Evolutionary conservation across 768 basidiomycete species (phyloP).

Genomic region (Asterophora parasitica): DNA sequence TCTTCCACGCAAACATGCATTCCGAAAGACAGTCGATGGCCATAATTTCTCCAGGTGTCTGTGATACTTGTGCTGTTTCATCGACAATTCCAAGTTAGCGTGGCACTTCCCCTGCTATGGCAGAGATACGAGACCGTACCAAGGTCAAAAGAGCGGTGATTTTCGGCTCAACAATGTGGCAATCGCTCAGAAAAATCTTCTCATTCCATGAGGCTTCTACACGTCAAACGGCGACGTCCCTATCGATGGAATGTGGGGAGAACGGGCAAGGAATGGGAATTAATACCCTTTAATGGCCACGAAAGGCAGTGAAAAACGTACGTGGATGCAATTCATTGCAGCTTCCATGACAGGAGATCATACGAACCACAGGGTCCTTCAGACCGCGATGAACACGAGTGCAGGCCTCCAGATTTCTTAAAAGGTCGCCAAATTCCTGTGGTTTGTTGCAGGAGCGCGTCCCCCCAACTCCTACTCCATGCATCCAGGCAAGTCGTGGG

Average conservation of each 20-base stretch:
- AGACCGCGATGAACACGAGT: slow-evolving; percentile 7
- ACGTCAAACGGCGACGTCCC: slow-evolving; percentile 2
- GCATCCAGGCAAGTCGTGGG: no score
- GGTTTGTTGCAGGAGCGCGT: background rate
- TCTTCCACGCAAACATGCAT: background rate
- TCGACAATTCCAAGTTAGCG: no score
- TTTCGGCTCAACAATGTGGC: slow-evolving; percentile 3
- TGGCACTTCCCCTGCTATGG: background rate
- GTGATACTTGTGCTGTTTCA: background rate
- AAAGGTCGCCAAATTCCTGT: background rate
- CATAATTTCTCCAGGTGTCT: background rate
- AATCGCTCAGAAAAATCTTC: background rate
- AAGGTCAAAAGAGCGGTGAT: background rate
- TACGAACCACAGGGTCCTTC: slow-evolving; percentile 16
- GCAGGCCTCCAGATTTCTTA: slow-evolving; percentile 2
- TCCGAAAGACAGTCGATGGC: background rate
- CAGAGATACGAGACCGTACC: background rate
- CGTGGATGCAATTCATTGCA: slow-evolving; percentile 18
- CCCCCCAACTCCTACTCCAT: background rate
- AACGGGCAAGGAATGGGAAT: slow-evolving; percentile 14
- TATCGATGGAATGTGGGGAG: slow-evolving; percentile 21
- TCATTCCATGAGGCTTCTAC: slow-evolving; percentile 12
- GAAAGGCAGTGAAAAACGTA: slow-evolving; percentile 19
- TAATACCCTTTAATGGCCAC: slow-evolving; percentile 14
- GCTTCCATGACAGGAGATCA: slow-evolving; percentile 19